Evolutionary conservation across 768 basidiomycete species (phyloP).

Genomic region (Sistotremastrum niveocremeum): DNA sequence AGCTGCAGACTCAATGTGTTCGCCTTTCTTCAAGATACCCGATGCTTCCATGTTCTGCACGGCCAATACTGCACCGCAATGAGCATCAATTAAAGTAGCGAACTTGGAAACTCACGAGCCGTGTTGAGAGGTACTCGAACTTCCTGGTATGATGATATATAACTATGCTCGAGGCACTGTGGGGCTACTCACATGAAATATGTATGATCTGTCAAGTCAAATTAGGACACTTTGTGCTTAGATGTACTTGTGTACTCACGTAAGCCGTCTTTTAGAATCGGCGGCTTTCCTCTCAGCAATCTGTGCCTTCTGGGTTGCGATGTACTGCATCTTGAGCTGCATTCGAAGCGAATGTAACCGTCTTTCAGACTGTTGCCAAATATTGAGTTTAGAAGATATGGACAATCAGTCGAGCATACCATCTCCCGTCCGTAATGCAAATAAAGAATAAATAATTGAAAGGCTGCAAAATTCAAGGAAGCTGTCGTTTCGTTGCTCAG

Average conservation of each 20-base stretch:
- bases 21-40: conserved; percentile 54
- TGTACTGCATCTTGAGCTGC: conserved; percentile 40
- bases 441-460: conserved; percentile 5
- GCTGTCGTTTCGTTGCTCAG: not conserved
- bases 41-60: conserved; percentile 88
- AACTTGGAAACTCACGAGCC: conserved; percentile 29
- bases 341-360: conserved; percentile 36
- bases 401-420: not conserved
- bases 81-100: not conserved
- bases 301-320: conserved; percentile 47
- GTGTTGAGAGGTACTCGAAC: conserved; percentile 76
- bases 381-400: not conserved
- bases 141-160: conserved; percentile 31
- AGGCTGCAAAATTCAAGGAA: conserved; percentile 2
- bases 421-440: conserved; percentile 6
- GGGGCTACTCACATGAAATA: too few relatives aligned
- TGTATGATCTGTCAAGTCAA: conserved; percentile 14
- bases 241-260: conserved; percentile 39
- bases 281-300: conserved; percentile 52
- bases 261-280: conserved; percentile 72
- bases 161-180: conserved; percentile 15
- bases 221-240: conserved; percentile 4
- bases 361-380: conserved; percentile 24
- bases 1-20: conserved; percentile 81
- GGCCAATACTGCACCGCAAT: conserved; percentile 41